Percentiles rank a stretch among this genome's conserved stretches.
Conservation (phyloP, 2,329 filamentous ascomycete species). For the Ophiostoma sp. region DNA sequence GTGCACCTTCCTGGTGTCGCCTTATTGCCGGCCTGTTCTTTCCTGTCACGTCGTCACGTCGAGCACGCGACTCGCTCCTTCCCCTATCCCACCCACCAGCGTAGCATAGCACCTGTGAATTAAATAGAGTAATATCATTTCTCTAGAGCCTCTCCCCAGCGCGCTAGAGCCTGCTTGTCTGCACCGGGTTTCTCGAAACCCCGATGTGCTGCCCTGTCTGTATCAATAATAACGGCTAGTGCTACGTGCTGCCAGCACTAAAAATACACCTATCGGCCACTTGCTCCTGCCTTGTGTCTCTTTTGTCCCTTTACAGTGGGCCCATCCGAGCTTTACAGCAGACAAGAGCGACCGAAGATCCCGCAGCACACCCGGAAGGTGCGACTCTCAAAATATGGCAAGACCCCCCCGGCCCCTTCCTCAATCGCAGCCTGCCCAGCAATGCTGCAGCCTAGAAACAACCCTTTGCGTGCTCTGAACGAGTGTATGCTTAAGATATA, state of each 20-base stretch:
- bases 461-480: too few species aligned
- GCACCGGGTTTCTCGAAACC: slow-evolving; percentile 2
- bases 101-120: too few species aligned
- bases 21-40: background rate
- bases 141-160: background rate
- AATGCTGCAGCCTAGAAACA: background rate
- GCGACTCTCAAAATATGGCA: slow-evolving; percentile 1
- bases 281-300: background rate
- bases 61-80: background rate
- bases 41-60: slow-evolving; percentile 3
- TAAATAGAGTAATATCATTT: too few species aligned
- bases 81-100: too few species aligned
- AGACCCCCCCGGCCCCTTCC: slow-evolving; percentile 2
- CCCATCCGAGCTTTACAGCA: background rate
- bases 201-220: background rate
- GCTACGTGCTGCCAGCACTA: background rate
- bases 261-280: background rate
- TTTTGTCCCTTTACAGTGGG: background rate
- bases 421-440: background rate
- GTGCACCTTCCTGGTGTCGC: background rate
- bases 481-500: too few species aligned
- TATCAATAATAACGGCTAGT: background rate
- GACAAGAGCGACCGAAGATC: slow-evolving; percentile 8
- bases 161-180: background rate
- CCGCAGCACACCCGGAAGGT: background rate